Conservation (phyloP, 345 rosid species). For the Citrus inodora region DNA sequence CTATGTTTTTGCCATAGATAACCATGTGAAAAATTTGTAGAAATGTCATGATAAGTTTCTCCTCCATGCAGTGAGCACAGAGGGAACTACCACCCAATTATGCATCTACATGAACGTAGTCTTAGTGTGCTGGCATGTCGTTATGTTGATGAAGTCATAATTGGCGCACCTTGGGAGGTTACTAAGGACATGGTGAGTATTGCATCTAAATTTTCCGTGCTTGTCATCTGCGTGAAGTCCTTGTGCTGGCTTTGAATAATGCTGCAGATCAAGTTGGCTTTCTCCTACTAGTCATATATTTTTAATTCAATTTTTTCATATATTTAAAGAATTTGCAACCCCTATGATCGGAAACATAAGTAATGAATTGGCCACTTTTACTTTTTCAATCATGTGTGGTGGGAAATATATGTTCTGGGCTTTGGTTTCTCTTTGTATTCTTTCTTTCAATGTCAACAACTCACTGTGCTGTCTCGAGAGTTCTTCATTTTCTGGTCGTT, state of each 20-base stretch:
- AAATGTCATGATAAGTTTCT: conserved; percentile 1
- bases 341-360: not conserved
- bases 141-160: conserved; percentile 96
- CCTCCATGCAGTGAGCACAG: conserved; percentile 61
- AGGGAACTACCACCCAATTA: conserved; percentile 69
- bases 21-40: not conserved
- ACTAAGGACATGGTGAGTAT: conserved; percentile 76
- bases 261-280: not conserved
- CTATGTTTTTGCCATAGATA: not conserved
- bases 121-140: conserved; percentile 90
- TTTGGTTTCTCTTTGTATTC: not conserved
- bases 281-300: not conserved
- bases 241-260: not conserved
- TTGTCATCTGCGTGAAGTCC: not conserved
- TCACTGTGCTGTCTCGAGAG: not conserved
- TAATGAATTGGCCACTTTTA: not conserved
- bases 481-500: not conserved
- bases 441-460: not conserved
- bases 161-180: conserved; percentile 97
- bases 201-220: not conserved
- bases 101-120: conserved; percentile 92
- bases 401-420: not conserved
- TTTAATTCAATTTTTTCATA: not conserved
- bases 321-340: not conserved
- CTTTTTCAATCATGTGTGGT: not conserved